phyloP scores from a whole-genome alignment of 2,329 filamentous ascomycete species.

The Aspergillus pseudotamarii region DNA sequence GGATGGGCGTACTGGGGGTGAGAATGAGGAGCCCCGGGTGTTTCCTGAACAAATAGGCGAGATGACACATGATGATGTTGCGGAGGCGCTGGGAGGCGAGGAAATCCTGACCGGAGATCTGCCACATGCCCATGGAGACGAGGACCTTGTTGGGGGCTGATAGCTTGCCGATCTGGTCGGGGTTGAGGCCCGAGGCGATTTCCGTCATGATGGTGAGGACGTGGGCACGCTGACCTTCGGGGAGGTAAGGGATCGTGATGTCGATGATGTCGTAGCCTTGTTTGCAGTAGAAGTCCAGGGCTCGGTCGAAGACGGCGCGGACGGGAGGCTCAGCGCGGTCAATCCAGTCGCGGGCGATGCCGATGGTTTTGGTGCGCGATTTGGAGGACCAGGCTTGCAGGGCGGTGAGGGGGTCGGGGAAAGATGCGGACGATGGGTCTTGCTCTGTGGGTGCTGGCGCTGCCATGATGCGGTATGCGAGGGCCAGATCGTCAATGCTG shows the following conservation, averaged over 20 bases:
- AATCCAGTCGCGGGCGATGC: constrained; percentile 71
- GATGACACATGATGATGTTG: constrained; percentile 75
- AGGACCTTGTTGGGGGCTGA: constrained; percentile 71
- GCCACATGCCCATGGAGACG: constrained; percentile 61
- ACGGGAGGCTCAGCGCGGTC: constrained; percentile 68
- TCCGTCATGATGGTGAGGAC: constrained; percentile 76
- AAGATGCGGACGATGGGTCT: constrained; percentile 62
- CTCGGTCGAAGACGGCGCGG: constrained; percentile 60
- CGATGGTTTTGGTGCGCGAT: constrained; percentile 58
- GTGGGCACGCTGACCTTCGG: constrained; percentile 76
- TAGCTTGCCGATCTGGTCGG: constrained; percentile 58
- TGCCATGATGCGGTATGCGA: constrained; percentile 81
- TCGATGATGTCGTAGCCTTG: constrained; percentile 49
- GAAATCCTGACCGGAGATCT: constrained; percentile 70
- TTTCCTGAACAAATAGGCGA: constrained; percentile 69
- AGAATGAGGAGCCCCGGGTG: constrained; percentile 78
- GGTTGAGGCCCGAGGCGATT: constrained; percentile 56
- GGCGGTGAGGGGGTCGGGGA: constrained; percentile 57
- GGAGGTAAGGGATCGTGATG: constrained; percentile 59
- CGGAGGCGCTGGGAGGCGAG: constrained; percentile 74
- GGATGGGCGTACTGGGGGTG: constrained; percentile 74
- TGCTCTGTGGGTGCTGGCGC: constrained; percentile 63
- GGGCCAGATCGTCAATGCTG: constrained; percentile 74
- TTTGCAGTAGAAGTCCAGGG: constrained; percentile 58
- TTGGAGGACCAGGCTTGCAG: constrained; percentile 40